Percentiles rank a stretch among this genome's conserved stretches.
These are phyloP conservation scores for Geranium incanum DNA, from an alignment of 441 rosid genomes.

Conservation along the genomic window DNA sequence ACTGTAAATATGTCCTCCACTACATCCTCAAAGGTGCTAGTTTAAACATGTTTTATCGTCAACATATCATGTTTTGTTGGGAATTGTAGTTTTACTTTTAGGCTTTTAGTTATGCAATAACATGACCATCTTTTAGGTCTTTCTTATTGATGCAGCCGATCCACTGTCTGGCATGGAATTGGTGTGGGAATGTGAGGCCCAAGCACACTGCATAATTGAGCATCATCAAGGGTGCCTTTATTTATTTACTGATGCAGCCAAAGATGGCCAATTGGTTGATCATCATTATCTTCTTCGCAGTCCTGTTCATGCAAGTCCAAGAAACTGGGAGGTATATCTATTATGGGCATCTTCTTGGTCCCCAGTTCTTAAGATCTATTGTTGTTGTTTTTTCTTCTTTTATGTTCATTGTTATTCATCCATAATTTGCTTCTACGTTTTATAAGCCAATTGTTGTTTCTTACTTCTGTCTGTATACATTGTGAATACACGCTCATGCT, in stretches of 20 bases:
- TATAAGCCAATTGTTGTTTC: neutral
- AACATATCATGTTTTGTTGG: slow-evolving; percentile 10
- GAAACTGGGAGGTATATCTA: slow-evolving; percentile 65
- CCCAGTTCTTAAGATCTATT: neutral
- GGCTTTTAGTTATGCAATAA: slow-evolving; percentile 17
- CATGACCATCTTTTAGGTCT: slow-evolving; percentile 66
- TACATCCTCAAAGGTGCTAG: slow-evolving; percentile 63
- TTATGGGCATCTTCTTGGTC: slow-evolving; percentile 1
- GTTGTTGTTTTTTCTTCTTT: neutral
- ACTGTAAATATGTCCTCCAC: slow-evolving; percentile 63
- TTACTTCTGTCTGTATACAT: neutral
- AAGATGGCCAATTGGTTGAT: slow-evolving; percentile 46
- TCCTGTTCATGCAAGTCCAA: slow-evolving; percentile 41
- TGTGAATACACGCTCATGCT: slow-evolving; percentile 7
- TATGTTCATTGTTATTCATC: neutral
- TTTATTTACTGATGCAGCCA: slow-evolving; percentile 74
- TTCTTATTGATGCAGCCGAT: slow-evolving; percentile 87
- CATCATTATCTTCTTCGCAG: slow-evolving; percentile 69
- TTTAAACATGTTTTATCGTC: slow-evolving; percentile 11
- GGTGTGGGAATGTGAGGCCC: slow-evolving; percentile 81
- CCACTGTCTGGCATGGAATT: slow-evolving; percentile 69
- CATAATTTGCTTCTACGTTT: neutral
- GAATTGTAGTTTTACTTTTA: slow-evolving; percentile 14
- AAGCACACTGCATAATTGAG: slow-evolving; percentile 75
- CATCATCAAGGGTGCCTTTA: slow-evolving; percentile 84